Evolutionary conservation across 2,329 filamentous ascomycete genomes (phyloP).

Genomic region (Fusarium verrucosum): DNA sequence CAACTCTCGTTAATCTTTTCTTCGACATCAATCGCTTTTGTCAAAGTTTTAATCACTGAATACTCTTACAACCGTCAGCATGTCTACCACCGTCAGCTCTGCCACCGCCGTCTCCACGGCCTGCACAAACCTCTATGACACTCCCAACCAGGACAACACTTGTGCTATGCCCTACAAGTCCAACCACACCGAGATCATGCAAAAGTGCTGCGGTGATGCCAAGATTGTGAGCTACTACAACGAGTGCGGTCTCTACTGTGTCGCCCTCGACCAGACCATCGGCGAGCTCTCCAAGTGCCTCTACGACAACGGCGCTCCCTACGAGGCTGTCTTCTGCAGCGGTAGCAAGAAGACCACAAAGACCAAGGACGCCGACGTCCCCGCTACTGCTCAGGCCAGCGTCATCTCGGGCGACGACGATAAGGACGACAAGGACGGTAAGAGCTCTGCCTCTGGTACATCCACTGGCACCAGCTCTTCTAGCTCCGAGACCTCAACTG

Average conservation of each 20-base stretch:
- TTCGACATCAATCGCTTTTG: constrained; percentile 4
- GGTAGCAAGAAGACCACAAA: constrained; percentile 46
- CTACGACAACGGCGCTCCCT: constrained; percentile 49
- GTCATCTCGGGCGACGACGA: constrained; percentile 42
- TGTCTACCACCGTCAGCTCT: constrained; percentile 37
- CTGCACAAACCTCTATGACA: constrained; percentile 50
- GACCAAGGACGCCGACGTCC: constrained; percentile 42
- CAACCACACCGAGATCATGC: constrained; percentile 56
- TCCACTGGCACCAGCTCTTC: constrained; percentile 16
- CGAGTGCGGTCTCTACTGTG: constrained; percentile 62
- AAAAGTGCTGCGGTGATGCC: constrained; percentile 57
- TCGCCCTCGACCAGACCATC: constrained; percentile 46
- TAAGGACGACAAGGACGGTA: constrained; percentile 7
- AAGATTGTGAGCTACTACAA: constrained; percentile 56
- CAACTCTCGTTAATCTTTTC: constrained; percentile 17
- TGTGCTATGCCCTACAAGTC: constrained; percentile 55
- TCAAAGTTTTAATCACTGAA: not conserved
- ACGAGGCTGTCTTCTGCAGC: constrained; percentile 57
- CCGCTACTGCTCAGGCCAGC: constrained; percentile 46
- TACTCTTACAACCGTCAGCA: constrained; percentile 4
- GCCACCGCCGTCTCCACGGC: constrained; percentile 11
- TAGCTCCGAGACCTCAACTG: constrained; percentile 22
- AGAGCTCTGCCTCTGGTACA: constrained; percentile 16
- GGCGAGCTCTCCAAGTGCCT: constrained; percentile 51
- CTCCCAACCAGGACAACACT: constrained; percentile 55